A percentile compares a stretch with the other conserved stretches of the same genome.
Evolutionary conservation across 2,329 filamentous ascomycete genomes (phyloP).

Genomic region (Aspergillus pseudonomiae): DNA sequence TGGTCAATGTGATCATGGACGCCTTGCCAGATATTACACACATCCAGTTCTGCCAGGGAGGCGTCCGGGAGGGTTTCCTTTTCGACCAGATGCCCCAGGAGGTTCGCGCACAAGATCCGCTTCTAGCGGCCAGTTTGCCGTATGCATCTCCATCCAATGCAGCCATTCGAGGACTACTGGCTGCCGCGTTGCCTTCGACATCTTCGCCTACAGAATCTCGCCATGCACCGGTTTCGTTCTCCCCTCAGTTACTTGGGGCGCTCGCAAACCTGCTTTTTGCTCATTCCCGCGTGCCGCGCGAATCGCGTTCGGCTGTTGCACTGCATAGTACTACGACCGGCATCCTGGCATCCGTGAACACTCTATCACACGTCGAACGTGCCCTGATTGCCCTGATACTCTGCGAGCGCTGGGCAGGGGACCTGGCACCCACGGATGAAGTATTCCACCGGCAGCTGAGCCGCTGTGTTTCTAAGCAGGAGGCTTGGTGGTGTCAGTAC

Average conservation of each 20-base stretch:
- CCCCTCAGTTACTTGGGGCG: constrained; percentile 54
- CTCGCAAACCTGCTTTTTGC: constrained; percentile 63
- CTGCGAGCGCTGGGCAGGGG: constrained; percentile 73
- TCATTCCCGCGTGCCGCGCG: constrained; percentile 55
- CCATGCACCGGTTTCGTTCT: constrained; percentile 47
- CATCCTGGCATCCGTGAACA: constrained; percentile 68
- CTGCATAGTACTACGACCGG: constrained; percentile 74
- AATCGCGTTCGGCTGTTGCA: constrained; percentile 65
- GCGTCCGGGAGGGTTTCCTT: constrained; percentile 81
- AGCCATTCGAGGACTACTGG: constrained; percentile 53
- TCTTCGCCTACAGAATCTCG: constrained; percentile 22
- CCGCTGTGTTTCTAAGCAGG: constrained; percentile 55
- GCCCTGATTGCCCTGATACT: constrained; percentile 72
- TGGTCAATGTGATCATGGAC: constrained; percentile 73
- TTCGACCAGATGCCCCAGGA: constrained; percentile 67
- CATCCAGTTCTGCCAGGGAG: constrained; percentile 84
- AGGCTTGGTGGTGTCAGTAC: constrained; percentile 68
- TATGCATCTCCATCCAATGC: constrained; percentile 55
- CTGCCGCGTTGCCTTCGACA: constrained; percentile 48
- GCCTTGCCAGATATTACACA: constrained; percentile 71
- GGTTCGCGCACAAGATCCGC: constrained; percentile 66
- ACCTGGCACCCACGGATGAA: constrained; percentile 61
- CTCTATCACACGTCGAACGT: constrained; percentile 71
- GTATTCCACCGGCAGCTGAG: constrained; percentile 58
- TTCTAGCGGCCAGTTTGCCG: constrained; percentile 62